Evolutionary conservation across 2,329 filamentous ascomycete genomes (phyloP).

Genomic region (Fusarium hostae): DNA sequence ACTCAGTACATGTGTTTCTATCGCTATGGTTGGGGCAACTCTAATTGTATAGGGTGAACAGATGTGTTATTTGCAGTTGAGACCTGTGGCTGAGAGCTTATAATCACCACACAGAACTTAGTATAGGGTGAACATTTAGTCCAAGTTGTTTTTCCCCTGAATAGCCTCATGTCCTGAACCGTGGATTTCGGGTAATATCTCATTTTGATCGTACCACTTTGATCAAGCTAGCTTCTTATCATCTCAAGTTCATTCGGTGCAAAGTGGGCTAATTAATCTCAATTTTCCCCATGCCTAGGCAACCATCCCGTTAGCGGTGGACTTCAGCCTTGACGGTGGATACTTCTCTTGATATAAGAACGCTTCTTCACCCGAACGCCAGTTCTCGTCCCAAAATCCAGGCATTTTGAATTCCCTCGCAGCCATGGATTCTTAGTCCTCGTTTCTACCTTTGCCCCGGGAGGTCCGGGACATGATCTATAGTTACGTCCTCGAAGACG

Average conservation of each 20-base stretch:
- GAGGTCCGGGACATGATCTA: background rate
- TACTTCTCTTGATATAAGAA: background rate
- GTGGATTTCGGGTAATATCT: background rate
- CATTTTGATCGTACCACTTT: background rate
- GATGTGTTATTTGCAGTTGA: too few relatives aligned
- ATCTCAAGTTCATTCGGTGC: background rate
- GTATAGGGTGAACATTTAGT: accelerated
- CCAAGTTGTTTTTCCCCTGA: too few relatives aligned
- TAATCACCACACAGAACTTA: too few relatives aligned
- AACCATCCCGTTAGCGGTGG: background rate
- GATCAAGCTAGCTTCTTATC: accelerated
- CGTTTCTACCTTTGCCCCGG: background rate
- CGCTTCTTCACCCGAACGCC: too few relatives aligned
- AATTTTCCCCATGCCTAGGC: background rate
- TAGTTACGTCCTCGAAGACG: background rate
- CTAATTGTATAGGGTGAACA: accelerated
- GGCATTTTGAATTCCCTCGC: accelerated
- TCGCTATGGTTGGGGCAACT: background rate
- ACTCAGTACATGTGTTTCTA: background rate
- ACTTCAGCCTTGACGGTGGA: background rate
- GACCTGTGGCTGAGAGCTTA: too few relatives aligned
- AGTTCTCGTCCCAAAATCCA: accelerated
- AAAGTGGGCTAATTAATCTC: background rate
- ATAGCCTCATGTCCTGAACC: too few relatives aligned
- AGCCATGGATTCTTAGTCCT: background rate